Conservation (phyloP, 2,329 filamentous ascomycete species). For the Thelonectria discophora region DNA sequence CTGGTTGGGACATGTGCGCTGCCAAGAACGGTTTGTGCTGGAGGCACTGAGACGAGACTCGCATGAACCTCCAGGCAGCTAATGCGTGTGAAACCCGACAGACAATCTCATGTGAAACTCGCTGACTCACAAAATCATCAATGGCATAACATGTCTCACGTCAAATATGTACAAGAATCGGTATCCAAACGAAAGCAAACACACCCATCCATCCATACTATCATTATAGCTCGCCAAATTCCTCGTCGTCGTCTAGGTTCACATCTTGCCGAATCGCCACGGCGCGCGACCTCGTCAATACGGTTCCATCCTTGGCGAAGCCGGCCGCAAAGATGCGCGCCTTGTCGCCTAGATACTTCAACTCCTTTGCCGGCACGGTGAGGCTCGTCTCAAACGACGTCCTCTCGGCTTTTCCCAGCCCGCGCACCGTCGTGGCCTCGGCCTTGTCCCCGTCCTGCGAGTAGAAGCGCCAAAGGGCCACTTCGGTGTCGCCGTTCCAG, state of each 20-base stretch:
- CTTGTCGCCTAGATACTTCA: conserved; percentile 2
- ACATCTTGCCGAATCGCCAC: conserved; percentile 18
- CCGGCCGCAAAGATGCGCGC: conserved; percentile 24
- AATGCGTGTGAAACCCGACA: neutral
- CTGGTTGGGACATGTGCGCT: neutral
- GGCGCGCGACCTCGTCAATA: conserved; percentile 10
- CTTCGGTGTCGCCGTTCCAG: conserved; percentile 32
- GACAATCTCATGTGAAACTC: neutral
- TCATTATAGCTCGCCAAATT: conserved; percentile 16
- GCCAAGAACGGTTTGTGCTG: neutral
- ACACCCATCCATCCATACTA: no score
- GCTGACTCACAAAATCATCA: conserved; percentile 12
- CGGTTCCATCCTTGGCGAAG: conserved; percentile 14
- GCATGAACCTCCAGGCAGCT: neutral
- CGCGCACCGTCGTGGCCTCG: conserved; percentile 14
- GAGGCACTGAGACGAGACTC: neutral
- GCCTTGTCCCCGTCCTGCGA: conserved; percentile 11
- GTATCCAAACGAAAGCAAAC: neutral
- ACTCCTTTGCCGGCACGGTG: neutral
- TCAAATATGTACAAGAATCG: conserved; percentile 12
- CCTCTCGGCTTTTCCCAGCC: conserved; percentile 16
- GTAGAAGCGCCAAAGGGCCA: conserved; percentile 28
- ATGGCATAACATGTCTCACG: conserved; percentile 17
- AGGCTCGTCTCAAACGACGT: conserved; percentile 25
- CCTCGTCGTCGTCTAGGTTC: conserved; percentile 2